phyloP scores from a whole-genome alignment of 2,329 filamentous ascomycete species.

The Cercospora sp. region DNA sequence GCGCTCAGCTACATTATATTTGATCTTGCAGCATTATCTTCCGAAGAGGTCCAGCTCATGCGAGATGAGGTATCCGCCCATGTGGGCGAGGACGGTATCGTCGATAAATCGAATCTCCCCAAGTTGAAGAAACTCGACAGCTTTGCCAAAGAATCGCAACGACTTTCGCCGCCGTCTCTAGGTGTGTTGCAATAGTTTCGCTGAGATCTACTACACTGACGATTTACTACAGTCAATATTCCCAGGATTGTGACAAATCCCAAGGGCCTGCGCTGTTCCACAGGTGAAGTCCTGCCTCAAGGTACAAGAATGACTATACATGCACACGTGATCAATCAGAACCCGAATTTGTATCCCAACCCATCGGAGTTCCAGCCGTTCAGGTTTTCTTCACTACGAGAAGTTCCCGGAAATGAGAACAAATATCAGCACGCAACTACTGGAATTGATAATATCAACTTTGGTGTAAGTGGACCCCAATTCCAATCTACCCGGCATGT shows the following conservation, averaged over 20 bases:
- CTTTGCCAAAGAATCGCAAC: neutral
- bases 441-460: neutral
- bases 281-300: neutral
- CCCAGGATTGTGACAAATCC: neutral
- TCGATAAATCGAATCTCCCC: neutral
- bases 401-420: neutral
- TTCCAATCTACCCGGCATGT: neutral
- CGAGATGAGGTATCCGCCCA: neutral
- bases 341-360: neutral
- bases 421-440: neutral
- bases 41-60: neutral
- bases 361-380: neutral
- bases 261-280: neutral
- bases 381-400: neutral
- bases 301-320: neutral
- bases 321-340: neutral
- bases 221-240: neutral
- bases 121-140: neutral
- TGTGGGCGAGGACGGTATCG: neutral
- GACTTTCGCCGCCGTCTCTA: neutral
- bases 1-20: neutral
- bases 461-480: neutral
- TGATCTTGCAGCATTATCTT: neutral
- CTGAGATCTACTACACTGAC: neutral
- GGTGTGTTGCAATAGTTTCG: neutral